A percentile compares a stretch with the other conserved stretches of the same genome.
Evolutionary conservation across 306 rosid species (phyloP).

Genomic region (Dryas alaskensis): DNA sequence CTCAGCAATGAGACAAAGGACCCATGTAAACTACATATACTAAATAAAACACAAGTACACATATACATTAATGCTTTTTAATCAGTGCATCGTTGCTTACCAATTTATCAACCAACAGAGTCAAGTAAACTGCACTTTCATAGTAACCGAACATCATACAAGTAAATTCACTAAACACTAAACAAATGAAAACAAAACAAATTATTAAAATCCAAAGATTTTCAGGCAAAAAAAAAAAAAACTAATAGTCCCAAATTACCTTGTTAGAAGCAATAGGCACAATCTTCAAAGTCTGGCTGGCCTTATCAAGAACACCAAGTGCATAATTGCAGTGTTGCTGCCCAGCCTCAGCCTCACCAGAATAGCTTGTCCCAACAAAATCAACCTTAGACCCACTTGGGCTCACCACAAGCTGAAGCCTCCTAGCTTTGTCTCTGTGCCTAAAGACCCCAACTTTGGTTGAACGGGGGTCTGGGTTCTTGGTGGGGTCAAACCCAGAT

Average conservation of each 20-base stretch:
- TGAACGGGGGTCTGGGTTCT: conserved; percentile 9
- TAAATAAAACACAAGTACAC: too few relatives aligned
- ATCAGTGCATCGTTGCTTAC: neutral
- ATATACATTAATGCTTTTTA: neutral
- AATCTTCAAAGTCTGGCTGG: conserved; percentile 48
- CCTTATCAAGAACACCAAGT: conserved; percentile 83
- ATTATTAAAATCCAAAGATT: neutral
- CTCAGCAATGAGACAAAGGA: neutral
- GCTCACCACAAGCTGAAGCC: conserved; percentile 69
- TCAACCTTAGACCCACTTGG: conserved; percentile 57
- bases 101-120: neutral
- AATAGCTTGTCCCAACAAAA: conserved; percentile 72
- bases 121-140: neutral
- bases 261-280: conserved; percentile 63
- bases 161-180: neutral
- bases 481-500: conserved; percentile 62
- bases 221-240: neutral
- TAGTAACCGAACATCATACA: neutral
- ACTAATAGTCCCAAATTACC: conserved; percentile 37
- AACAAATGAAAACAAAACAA: too few relatives aligned
- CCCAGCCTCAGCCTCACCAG: conserved; percentile 71
- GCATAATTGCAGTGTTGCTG: conserved; percentile 50
- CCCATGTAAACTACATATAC: neutral
- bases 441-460: conserved; percentile 41
- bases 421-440: conserved; percentile 43